These are phyloP conservation scores for Pseudozyma thailandica DNA, from an alignment of 1,284 basidiomycete genomes.

Conservation along the genomic window DNA sequence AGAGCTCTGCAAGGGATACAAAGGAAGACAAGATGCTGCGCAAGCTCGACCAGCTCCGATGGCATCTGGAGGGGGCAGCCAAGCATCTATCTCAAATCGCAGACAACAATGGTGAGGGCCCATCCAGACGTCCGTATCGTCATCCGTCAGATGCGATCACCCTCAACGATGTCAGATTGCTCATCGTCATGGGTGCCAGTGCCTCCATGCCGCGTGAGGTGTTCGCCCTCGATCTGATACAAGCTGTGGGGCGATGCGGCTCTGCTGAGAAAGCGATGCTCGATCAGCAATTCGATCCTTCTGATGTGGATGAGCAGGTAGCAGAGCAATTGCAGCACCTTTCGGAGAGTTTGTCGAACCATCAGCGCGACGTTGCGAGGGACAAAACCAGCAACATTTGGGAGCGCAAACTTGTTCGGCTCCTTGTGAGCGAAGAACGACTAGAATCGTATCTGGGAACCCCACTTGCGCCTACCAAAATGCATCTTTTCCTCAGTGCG, in stretches of 20 bases:
- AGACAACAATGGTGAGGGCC: conserved; percentile 28
- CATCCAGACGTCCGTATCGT: conserved; percentile 11
- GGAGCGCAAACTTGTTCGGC: conserved; percentile 54
- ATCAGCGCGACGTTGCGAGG: conserved; percentile 22
- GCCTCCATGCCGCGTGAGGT: conserved; percentile 31
- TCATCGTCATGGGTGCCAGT: conserved; percentile 40
- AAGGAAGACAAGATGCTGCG: conserved; percentile 25
- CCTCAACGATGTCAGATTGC: conserved; percentile 17
- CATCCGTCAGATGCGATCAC: not conserved
- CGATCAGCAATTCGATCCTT: not conserved
- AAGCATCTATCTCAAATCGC: conserved; percentile 6
- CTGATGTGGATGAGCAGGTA: not conserved
- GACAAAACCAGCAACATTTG: conserved; percentile 45
- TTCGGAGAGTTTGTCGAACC: conserved; percentile 8
- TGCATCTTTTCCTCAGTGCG: conserved; percentile 45
- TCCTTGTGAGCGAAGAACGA: conserved; percentile 32
- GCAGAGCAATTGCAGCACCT: conserved; percentile 3
- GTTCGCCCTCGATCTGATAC: conserved; percentile 32
- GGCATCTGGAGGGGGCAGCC: conserved; percentile 16
- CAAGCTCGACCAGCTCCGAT: conserved; percentile 28
- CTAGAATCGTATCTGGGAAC: conserved; percentile 23
- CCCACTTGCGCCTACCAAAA: conserved; percentile 27
- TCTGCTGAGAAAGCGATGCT: not conserved
- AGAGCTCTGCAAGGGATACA: conserved; percentile 5
- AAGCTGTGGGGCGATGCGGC: conserved; percentile 15